A percentile compares a stretch with the other conserved stretches of the same genome.
phyloP scores from a whole-genome alignment of 306 rosid genomes.

The Acmispon strigosus region DNA sequence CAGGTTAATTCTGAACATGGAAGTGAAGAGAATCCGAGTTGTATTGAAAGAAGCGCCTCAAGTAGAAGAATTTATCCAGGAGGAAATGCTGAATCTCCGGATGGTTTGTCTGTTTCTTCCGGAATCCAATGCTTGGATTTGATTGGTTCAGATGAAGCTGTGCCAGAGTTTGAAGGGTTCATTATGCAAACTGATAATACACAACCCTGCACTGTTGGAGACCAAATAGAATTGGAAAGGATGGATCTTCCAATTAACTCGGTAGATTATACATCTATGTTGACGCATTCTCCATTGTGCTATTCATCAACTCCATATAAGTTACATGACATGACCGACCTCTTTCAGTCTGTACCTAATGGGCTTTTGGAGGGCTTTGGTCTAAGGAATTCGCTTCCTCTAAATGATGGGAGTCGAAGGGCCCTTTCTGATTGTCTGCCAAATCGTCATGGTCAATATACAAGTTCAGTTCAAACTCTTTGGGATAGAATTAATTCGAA shows the following conservation, averaged over 20 bases:
- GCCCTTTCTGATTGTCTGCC: slow-evolving; percentile 55
- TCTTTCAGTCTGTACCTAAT: slow-evolving; percentile 50
- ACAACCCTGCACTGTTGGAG: slow-evolving; percentile 35
- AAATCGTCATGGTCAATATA: slow-evolving; percentile 25
- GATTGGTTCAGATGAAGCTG: slow-evolving; percentile 33
- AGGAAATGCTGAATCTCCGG: slow-evolving; percentile 26
- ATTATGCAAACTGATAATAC: slow-evolving; percentile 49
- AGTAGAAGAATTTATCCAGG: slow-evolving; percentile 25
- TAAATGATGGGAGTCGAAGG: slow-evolving; percentile 31
- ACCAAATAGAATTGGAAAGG: slow-evolving; percentile 41
- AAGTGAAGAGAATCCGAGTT: slow-evolving; percentile 24
- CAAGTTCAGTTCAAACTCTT: slow-evolving; percentile 63
- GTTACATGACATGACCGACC: slow-evolving; percentile 26
- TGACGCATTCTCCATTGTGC: slow-evolving; percentile 47
- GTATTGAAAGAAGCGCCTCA: slow-evolving; percentile 30
- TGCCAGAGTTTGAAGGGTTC: slow-evolving; percentile 75
- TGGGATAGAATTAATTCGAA: slow-evolving; percentile 58
- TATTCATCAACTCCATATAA: slow-evolving; percentile 42
- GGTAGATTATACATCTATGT: slow-evolving; percentile 46
- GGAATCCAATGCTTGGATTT: slow-evolving; percentile 29
- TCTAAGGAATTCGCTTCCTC: slow-evolving; percentile 29
- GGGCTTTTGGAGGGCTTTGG: slow-evolving; percentile 63
- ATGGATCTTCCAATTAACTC: slow-evolving; percentile 34
- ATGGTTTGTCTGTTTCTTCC: slow-evolving; percentile 34
- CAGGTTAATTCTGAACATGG: slow-evolving; percentile 21